Conservation (phyloP, 495 filamentous ascomycete species). For the Podospora pseudocomata region DNA sequence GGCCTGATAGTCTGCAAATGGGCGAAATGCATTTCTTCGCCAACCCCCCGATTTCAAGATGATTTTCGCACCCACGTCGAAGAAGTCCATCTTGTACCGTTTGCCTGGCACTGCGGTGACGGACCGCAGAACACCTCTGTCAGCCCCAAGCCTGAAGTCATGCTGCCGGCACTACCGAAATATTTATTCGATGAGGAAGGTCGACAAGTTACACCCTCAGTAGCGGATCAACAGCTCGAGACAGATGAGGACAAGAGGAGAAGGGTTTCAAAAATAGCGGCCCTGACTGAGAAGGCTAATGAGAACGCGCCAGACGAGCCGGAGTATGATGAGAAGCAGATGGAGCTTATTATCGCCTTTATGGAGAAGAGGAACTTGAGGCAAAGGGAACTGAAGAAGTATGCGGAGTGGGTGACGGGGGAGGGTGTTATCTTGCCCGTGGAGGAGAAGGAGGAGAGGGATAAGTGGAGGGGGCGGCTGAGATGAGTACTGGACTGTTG, state of each 20-base stretch:
- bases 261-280: constrained; percentile 31
- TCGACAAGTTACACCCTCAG: constrained; percentile 45
- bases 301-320: constrained; percentile 43
- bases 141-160: neutral
- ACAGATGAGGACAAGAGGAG: constrained; percentile 35
- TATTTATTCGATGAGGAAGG: constrained; percentile 42
- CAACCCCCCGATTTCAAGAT: constrained; percentile 27
- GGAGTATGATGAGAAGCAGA: constrained; percentile 28
- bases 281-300: constrained; percentile 29
- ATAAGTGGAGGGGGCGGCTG: neutral
- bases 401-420: constrained; percentile 13
- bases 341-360: constrained; percentile 13
- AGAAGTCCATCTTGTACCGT: constrained; percentile 52
- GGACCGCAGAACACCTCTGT: constrained; percentile 44
- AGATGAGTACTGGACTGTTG: neutral
- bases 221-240: constrained; percentile 37
- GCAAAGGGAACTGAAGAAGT: constrained; percentile 25
- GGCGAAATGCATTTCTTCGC: constrained; percentile 28
- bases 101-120: constrained; percentile 65
- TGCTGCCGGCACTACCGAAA: constrained; percentile 24
- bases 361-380: constrained; percentile 16
- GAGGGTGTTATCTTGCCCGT: neutral
- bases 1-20: constrained; percentile 32
- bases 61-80: constrained; percentile 61
- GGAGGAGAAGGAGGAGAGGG: neutral